Evolutionary conservation across 106 monocot species (phyloP), one percentile per base, ranked within the genome.

Genomic region (Triglochin maritima): DNA sequence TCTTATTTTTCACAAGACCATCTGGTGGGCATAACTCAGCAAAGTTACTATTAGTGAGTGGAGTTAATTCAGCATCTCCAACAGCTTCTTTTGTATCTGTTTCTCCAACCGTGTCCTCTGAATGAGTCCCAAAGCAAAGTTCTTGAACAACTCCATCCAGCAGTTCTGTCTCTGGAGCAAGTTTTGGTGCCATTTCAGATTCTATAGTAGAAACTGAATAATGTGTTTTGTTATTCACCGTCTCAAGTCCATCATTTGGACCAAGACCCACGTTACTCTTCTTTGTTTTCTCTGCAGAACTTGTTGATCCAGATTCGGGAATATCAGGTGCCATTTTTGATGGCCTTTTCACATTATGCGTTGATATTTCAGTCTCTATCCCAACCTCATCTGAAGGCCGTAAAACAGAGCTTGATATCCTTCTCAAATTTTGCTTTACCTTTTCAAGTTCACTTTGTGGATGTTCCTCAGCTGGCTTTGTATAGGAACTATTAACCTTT

Each of bases 371-470:
- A 70, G 44, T 46, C 68, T 80, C 81, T 69, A 46, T 44, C 45
- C 79, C 80, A 51, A 60, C 7, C 2, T 43, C 51, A 55, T 77
- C 81, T 67, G 78, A 80, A 9, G 71, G 50, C 64, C 89, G 84
- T 67, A 65, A 56, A 12, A 68, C 68, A 3, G 77, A 65, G 80
- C 72, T 85, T 53, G 95, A 71, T 44, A 91, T 77, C 84, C 82
- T 96, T 71, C 90, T 91, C 57, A 96, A 76, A 71, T 77, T 96
- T 56, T 82, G 82, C 50, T 96, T 96, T 13, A 96, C 96, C 76
- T 88, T 96, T 63, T 90, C 96, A 77, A 96, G 85, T 74, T 96
- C 96, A 75, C 76, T 80, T 67, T 85, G 80, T 29, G 90, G 83
- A 70, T 78, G 64, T 16, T 96, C 95, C 45, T 70, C 76, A 48